phyloP scores from a whole-genome alignment of 257 asterid species.

The Datura wrightii region DNA sequence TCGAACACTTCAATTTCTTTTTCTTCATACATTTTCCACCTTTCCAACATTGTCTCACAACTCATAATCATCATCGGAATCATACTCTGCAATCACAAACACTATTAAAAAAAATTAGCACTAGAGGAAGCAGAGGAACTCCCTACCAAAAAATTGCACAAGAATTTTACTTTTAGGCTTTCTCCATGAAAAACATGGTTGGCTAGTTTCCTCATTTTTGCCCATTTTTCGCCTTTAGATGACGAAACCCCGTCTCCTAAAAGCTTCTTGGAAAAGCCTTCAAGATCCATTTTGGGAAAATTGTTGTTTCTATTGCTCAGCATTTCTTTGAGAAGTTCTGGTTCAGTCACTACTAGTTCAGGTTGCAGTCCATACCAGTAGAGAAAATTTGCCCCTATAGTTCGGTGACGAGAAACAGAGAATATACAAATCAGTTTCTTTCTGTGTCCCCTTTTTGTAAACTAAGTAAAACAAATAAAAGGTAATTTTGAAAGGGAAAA shows the following conservation, averaged over 20 bases:
- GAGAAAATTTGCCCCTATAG: constrained; percentile 54
- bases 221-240: constrained; percentile 72
- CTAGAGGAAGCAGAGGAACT: not conserved
- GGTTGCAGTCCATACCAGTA: constrained; percentile 65
- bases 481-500: not conserved
- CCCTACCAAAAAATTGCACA: too few species aligned
- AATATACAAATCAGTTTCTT: not conserved
- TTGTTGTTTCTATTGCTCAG: constrained; percentile 52
- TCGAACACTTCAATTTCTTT: constrained; percentile 64
- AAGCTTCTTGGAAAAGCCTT: constrained; percentile 63
- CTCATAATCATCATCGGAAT: constrained; percentile 59
- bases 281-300: constrained; percentile 66
- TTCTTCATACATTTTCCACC: constrained; percentile 52
- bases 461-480: not conserved
- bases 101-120: not conserved
- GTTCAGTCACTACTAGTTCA: constrained; percentile 63
- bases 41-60: constrained; percentile 57
- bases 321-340: constrained; percentile 61
- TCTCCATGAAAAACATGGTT: constrained; percentile 63
- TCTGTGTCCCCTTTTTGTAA: not conserved
- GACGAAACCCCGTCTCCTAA: constrained; percentile 72
- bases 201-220: constrained; percentile 62
- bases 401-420: not conserved
- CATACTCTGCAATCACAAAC: constrained; percentile 49
- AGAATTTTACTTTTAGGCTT: constrained; percentile 52